phyloP scores from a whole-genome alignment of 208 protist genomes.

The Crithidia brevicula region DNA sequence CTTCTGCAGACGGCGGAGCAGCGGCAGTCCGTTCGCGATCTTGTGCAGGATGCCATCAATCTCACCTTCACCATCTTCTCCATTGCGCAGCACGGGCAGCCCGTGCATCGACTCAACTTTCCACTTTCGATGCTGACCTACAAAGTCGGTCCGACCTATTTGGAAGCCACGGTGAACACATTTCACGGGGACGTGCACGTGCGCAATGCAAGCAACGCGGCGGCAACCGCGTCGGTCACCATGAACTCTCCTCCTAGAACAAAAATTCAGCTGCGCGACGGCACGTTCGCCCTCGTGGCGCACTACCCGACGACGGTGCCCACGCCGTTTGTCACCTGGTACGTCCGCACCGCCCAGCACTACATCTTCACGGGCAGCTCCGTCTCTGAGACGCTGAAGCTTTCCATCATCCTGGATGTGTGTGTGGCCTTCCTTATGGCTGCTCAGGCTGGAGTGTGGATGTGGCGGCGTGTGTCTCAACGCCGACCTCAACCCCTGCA shows the following conservation, averaged over 20 bases:
- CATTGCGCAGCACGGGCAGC: slow-evolving; percentile 43
- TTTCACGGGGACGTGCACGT: slow-evolving; percentile 3
- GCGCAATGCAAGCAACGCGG: background rate
- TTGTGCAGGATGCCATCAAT: slow-evolving; percentile 52
- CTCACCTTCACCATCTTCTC: slow-evolving; percentile 66
- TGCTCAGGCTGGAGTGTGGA: background rate
- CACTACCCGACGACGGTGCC: slow-evolving; percentile 38
- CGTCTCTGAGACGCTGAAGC: slow-evolving; percentile 34
- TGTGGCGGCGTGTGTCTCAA: background rate
- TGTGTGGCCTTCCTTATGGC: background rate
- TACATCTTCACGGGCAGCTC: slow-evolving; percentile 29
- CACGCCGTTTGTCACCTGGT: slow-evolving; percentile 37
- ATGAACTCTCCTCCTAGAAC: background rate
- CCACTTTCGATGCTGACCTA: slow-evolving; percentile 68
- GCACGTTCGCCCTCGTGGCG: slow-evolving; percentile 10
- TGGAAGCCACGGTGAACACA: slow-evolving; percentile 30
- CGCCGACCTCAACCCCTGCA: background rate
- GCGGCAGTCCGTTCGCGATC: slow-evolving; percentile 19
- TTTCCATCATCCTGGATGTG: slow-evolving; percentile 7
- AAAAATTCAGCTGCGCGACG: slow-evolving; percentile 15
- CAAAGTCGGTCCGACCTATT: slow-evolving; percentile 36
- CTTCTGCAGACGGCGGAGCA: slow-evolving; percentile 5
- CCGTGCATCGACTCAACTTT: slow-evolving; percentile 46
- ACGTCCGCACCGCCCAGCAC: slow-evolving; percentile 35
- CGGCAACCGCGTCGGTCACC: background rate